Evolutionary conservation across 2,329 filamentous ascomycete species (phyloP).

Genomic region (Scopulariopsis brevicaulis): DNA sequence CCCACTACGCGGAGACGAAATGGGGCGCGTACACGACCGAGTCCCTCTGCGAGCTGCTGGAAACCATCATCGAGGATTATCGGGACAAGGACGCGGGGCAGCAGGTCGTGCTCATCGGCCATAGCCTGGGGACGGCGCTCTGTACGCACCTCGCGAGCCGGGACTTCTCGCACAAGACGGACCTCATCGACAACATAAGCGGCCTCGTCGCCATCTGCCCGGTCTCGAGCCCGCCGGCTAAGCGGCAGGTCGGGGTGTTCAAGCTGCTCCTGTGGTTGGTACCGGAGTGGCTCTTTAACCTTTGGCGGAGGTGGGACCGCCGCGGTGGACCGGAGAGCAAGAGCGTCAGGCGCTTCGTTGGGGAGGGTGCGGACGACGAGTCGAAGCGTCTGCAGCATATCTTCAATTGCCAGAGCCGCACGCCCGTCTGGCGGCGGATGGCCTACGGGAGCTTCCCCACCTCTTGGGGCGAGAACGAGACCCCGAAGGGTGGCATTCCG

Average conservation of each 20-base stretch:
- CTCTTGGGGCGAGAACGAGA: conserved; percentile 35
- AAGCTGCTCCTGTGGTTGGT: conserved; percentile 49
- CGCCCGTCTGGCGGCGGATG: conserved; percentile 75
- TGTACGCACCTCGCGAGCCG: conserved; percentile 55
- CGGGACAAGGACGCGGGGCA: conserved; percentile 55
- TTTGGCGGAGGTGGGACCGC: conserved; percentile 69
- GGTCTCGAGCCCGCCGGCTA: conserved; percentile 48
- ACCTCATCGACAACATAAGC: conserved; percentile 52
- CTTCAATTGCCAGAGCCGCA: conserved; percentile 76
- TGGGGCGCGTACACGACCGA: conserved; percentile 75
- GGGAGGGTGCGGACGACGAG: conserved; percentile 51
- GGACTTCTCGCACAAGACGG: conserved; percentile 27
- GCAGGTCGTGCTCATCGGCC: conserved; percentile 68
- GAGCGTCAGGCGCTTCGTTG: conserved; percentile 71
- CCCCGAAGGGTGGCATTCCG: conserved; percentile 51
- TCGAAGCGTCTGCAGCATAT: conserved; percentile 56
- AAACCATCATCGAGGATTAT: conserved; percentile 61
- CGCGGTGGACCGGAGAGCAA: conserved; percentile 66
- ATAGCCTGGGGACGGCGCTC: conserved; percentile 82
- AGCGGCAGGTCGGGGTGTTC: conserved; percentile 28
- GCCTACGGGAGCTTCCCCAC: conserved; percentile 57
- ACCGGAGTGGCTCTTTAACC: conserved; percentile 61
- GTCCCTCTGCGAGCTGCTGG: conserved; percentile 64
- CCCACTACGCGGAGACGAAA: conserved; percentile 55
- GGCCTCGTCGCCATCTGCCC: conserved; percentile 79